These are phyloP conservation scores for Spathaspora sp. DNA, from an alignment of 805 yeast genomes.

Conservation along the genomic window DNA sequence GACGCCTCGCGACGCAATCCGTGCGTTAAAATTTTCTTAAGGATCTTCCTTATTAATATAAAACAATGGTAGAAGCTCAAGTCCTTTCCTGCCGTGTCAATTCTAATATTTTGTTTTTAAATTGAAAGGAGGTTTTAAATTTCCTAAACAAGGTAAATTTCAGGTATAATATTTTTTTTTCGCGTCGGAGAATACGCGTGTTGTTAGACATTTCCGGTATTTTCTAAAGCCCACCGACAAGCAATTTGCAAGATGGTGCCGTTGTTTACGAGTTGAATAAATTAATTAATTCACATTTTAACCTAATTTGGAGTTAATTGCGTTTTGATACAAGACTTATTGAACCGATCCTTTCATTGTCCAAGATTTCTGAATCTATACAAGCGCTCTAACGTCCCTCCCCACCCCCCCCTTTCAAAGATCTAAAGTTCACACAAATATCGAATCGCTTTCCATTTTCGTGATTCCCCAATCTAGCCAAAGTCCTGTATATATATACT, in stretches of 20 bases:
- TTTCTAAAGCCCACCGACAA: no score
- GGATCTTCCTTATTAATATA: neutral
- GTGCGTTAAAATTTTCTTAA: neutral
- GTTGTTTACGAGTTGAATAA: neutral
- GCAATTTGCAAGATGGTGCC: no score
- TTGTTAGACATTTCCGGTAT: neutral
- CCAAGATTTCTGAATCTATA: neutral
- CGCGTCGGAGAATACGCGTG: neutral
- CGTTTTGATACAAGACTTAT: neutral
- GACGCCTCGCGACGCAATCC: neutral
- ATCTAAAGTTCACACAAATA: no score
- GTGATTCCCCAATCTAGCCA: no score
- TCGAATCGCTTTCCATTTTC: no score
- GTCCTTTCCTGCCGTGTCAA: neutral
- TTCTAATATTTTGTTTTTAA: neutral
- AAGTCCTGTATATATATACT: neutral
- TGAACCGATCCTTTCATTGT: neutral
- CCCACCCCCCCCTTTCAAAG: no score
- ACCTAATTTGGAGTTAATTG: neutral
- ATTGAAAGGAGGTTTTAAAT: neutral
- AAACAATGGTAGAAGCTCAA: neutral
- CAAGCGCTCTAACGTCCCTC: neutral
- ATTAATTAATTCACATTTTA: no score
- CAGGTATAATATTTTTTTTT: neutral
- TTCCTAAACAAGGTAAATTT: neutral